phyloP scores from a whole-genome alignment of 441 rosid species.

The Populus trichocarpa region DNA sequence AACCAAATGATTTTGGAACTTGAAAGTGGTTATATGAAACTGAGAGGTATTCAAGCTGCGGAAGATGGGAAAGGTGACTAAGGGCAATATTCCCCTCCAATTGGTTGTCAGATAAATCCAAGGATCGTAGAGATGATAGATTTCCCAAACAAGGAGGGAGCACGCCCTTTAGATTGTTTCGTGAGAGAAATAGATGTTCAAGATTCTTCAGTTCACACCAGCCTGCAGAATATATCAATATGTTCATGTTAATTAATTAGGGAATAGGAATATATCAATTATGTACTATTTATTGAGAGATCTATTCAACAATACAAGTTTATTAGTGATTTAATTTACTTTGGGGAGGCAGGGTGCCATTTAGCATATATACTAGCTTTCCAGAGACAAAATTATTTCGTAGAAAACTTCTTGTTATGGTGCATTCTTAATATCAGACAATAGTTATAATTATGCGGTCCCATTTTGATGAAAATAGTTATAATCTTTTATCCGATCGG shows the following conservation, averaged over 20 bases:
- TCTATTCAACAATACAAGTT: too few species aligned
- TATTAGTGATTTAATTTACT: too few species aligned
- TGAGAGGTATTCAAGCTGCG: background rate
- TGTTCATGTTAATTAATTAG: background rate
- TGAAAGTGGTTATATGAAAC: constrained; percentile 3
- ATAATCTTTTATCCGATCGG: too few species aligned
- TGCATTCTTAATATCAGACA: too few species aligned
- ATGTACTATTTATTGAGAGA: too few species aligned
- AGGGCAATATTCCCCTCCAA: constrained; percentile 10
- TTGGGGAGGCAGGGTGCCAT: too few species aligned
- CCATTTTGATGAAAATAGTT: too few species aligned
- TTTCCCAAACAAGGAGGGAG: constrained; percentile 25
- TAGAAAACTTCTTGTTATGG: too few species aligned
- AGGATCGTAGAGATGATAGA: constrained; percentile 1
- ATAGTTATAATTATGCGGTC: too few species aligned
- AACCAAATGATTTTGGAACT: constrained; percentile 1
- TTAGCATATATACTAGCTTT: too few species aligned
- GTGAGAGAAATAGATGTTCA: background rate
- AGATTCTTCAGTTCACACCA: constrained; percentile 14
- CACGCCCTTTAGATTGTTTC: background rate
- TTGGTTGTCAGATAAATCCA: background rate
- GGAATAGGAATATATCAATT: too few species aligned
- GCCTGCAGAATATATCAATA: background rate
- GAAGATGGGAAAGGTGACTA: background rate
- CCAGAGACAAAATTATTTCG: too few species aligned